Evolutionary conservation across 148 eudicot genomes (phyloP).

Genomic region (Mesembryanthemum crystallinum): DNA sequence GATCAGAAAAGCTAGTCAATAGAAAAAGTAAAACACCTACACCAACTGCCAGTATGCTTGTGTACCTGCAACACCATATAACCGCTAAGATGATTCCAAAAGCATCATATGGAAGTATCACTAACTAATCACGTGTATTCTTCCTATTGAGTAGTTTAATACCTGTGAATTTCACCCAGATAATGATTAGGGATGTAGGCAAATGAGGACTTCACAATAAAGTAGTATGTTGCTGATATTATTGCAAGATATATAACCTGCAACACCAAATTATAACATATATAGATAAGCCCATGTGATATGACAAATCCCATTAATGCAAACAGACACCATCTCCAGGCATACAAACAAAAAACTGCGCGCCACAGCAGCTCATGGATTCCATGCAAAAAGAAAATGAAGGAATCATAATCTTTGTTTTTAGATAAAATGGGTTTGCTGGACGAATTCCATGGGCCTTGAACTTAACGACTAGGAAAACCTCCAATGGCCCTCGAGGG

Average conservation of each 20-base stretch:
- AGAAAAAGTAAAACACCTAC: slow-evolving; percentile 80
- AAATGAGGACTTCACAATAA: slow-evolving; percentile 65
- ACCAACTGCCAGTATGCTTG: slow-evolving; percentile 73
- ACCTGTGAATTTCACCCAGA: slow-evolving; percentile 84
- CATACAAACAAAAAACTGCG: neutral
- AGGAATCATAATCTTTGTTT: neutral
- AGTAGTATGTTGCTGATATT: slow-evolving; percentile 71
- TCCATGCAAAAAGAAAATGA: neutral
- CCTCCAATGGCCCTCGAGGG: too few species aligned
- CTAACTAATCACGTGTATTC: neutral
- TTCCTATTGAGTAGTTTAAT: slow-evolving; percentile 19
- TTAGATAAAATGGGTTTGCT: too few species aligned
- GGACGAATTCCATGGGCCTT: too few species aligned
- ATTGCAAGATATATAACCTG: slow-evolving; percentile 81
- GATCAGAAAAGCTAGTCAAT: slow-evolving; percentile 88
- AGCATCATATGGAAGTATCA: slow-evolving; percentile 8
- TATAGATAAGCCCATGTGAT: slow-evolving; percentile 4
- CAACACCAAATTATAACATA: slow-evolving; percentile 29
- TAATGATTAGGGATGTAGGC: slow-evolving; percentile 83
- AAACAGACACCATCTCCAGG: neutral
- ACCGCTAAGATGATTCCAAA: slow-evolving; percentile 23
- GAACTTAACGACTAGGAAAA: too few species aligned
- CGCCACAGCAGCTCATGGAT: neutral
- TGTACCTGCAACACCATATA: slow-evolving; percentile 60
- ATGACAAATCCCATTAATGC: neutral